Percentiles rank a stretch among this genome's conserved stretches.
These are phyloP conservation scores for Penicillium sp. DNA, from an alignment of 2,329 filamentous ascomycete species.

Conservation along the genomic window DNA sequence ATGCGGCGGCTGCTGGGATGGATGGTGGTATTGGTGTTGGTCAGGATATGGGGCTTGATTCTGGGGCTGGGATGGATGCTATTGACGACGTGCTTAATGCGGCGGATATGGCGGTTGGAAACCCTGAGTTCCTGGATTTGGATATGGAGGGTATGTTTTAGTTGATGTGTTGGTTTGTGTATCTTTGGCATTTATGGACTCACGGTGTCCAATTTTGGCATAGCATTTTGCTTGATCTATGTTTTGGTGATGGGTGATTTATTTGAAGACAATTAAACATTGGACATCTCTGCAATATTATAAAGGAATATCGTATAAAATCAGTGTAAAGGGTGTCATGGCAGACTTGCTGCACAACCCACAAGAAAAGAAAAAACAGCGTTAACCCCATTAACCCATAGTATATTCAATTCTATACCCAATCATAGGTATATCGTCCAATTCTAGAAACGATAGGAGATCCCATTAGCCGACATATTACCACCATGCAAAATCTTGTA, in stretches of 20 bases:
- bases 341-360: not conserved
- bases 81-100: slow-evolving; percentile 47
- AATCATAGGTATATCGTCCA: not conserved
- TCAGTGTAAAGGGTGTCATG: not conserved
- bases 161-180: not conserved
- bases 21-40: slow-evolving; percentile 25
- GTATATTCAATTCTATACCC: not conserved
- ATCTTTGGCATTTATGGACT: not conserved
- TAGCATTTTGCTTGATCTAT: not conserved
- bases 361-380: not conserved
- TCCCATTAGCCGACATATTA: not conserved
- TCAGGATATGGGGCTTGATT: slow-evolving; percentile 28
- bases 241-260: not conserved
- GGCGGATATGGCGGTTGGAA: slow-evolving; percentile 43
- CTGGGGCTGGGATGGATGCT: slow-evolving; percentile 33
- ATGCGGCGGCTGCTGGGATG: slow-evolving; percentile 35
- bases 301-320: not conserved
- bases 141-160: slow-evolving; percentile 48
- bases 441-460: not conserved
- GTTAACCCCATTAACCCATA: not conserved
- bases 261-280: not conserved
- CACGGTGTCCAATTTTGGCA: not conserved
- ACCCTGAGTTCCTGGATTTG: slow-evolving; percentile 46
- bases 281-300: not conserved
- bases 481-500: not conserved